Evolutionary conservation across 192 early-diverging fungal genomes (phyloP), one percentile per base, ranked within the genome.

Genomic region (Podila clonocystis): DNA sequence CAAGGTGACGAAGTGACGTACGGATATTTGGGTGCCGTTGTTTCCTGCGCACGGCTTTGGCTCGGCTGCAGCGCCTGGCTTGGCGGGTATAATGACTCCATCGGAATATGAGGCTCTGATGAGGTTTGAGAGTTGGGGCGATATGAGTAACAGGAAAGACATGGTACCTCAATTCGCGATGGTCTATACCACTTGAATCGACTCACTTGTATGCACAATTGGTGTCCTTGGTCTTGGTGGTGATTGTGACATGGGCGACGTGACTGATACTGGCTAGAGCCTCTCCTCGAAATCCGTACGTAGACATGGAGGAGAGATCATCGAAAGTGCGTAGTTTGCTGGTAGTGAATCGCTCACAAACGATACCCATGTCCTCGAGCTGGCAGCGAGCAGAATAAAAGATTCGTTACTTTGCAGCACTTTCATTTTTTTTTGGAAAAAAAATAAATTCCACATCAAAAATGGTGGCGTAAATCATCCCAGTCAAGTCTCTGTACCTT

Each of bases 231-330:
- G 93, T 93, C 50, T 93, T 94, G 5, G 94, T 92, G 5, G 91
- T 91, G 63, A 96, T 94, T 24, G 94, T 94, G 38, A 99, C 88
- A 82, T 97, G 95, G 5, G 97, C 93, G 22, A 99, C 93, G 69
- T 97, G 96, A 61, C 94, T 94, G 68, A 99, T 97, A 83, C 96
- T 97, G 1, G 98, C 98, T 62, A 99, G 83, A 3, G 97, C 97
- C 76, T 99, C 97, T 17, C 98, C 98, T 50, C 98, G 90, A 77
- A 99, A 99, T 0, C 98, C 98, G 86, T 93, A 97, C 0, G 98
- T 99, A 24, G 86, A 89, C 63, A 99, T 97, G 26, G 74, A 82
- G 45, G 85, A 86, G 49, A 99, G 85, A 66, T 99, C 98, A 30
- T 96, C 95, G 82, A 94, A 97, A 5, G 82, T 78, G 12, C 85